A percentile compares a stretch with the other conserved stretches of the same genome.
phyloP scores from a whole-genome alignment of 2,329 filamentous ascomycete genomes.

The Xylaria sp. region DNA sequence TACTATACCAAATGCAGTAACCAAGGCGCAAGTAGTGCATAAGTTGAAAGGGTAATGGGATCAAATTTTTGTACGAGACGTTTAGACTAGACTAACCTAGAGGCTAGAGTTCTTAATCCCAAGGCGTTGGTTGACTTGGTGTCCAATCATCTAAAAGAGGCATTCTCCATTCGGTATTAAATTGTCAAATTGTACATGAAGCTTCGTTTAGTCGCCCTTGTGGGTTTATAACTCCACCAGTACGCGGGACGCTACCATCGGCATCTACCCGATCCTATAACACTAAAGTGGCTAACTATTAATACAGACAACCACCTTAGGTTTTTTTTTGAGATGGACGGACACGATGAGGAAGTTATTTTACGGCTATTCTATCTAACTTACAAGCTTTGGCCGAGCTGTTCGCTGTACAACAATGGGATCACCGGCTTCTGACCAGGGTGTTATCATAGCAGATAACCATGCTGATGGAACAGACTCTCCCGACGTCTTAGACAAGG shows the following conservation, averaged over 20 bases:
- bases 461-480: slow-evolving; percentile 34
- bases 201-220: slow-evolving; percentile 4
- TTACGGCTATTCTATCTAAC: neutral
- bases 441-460: slow-evolving; percentile 25
- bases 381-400: slow-evolving; percentile 18
- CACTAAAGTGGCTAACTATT: neutral
- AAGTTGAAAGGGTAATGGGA: slow-evolving; percentile 5
- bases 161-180: slow-evolving; percentile 27
- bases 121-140: neutral
- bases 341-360: neutral
- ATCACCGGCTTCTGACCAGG: slow-evolving; percentile 30
- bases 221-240: slow-evolving; percentile 18
- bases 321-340: slow-evolving; percentile 22
- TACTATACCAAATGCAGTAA: slow-evolving; percentile 43
- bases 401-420: slow-evolving; percentile 19
- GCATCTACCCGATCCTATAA: neutral
- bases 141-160: slow-evolving; percentile 18
- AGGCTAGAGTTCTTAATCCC: slow-evolving; percentile 1
- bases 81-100: neutral
- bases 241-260: neutral
- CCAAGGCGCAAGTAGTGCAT: slow-evolving; percentile 47
- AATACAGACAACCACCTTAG: slow-evolving; percentile 13
- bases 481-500: slow-evolving; percentile 41
- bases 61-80: neutral
- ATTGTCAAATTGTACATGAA: slow-evolving; percentile 36